Base-by-base conservation (phyloP, 2,329 filamentous ascomycete genomes). In the Neurospora crassa region DNA sequence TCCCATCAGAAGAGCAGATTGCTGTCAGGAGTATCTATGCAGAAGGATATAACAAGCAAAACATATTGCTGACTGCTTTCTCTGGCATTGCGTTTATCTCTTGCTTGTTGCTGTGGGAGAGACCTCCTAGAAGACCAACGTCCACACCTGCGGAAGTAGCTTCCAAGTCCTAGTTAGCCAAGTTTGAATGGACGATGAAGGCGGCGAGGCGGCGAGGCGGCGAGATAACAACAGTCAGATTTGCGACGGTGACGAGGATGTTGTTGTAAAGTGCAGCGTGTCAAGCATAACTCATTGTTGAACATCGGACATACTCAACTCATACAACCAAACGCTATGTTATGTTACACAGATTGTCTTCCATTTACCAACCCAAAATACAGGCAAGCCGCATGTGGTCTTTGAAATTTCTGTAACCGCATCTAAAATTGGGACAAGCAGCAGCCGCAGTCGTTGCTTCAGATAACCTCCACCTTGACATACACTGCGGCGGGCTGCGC, bases 1-100 rank as follows among this genome's bases (percentile, higher is more conserved):
- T 78, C 72, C 67, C 74, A 2, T n/a, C 59, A 0, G 74, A 77
- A 11, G 69, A 76, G 12, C 70, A 74, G 37, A 53, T 67, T 8
- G 24, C 59, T 2, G 41, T 74, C 18, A 67, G 72, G n/a, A 40
- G 29, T 34, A 67, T 71, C 1, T 74, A 73, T 37, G 73, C 68
- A 4, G 42, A 20, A 18, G 72, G 68, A 18, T 74, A 74, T 42
- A 71, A 42, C 45, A 68, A 72, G 42, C 70, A 73, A 68, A 74
- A 47, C n/a, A 47, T 47, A 47, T 47, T 47, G 5, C 45, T 14
- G 45, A 14, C 45, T 47, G 45, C 45, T 0, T 47, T 47, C 45
- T 47, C 45, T 47, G 45, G n/a, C 2, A 5, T 47, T 5, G 45
- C 45, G n/a, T 47, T 47, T 47, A 20, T 47, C n/a, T 47, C n/a